Evolutionary conservation across 768 basidiomycete species (phyloP), one percentile per base, ranked within the genome.

Genomic region (Fibroporia radiculosa): DNA sequence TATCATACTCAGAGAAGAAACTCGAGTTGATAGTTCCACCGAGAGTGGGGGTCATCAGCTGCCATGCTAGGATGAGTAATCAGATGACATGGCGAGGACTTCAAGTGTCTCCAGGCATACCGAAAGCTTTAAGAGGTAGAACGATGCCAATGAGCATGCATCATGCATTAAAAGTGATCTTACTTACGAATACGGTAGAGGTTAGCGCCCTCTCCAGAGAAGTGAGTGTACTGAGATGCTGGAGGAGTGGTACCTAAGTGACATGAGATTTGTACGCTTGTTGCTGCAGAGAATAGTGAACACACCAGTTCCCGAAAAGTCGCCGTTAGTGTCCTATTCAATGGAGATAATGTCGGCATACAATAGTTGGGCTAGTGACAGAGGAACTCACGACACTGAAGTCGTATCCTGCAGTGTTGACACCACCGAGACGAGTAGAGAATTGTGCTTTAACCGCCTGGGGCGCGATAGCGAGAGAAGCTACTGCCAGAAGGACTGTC

Each of bases 361-460:
- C 13, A 3, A 8, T n/a, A 24, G 5, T 4, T 10, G 13, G 1
- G 22, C 4, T 25, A 11, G 7, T 22, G 10, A 6, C 6, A 22
- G 6, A 36, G 3, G n/a, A 12, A 52, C 68, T 44, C 51, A 70
- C 68, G 11, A 68, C 68, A 32, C 57, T 62, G 58, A 73, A 72
- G 50, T 72, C 71, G 48, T 66, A 72, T 13, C 72, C 71, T 34
- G 71, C 71, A 31, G 68, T 70, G 56, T 75, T 75, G 6, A 75
- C 72, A 48, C 73, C 73, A 5, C 71, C 71, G 11, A 72, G 53
- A 50, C 67, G 69, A 4, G 68, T 65, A 3, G 68, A 53, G 24
- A 54, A 44, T 25, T 44, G 42, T 12, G 22, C 42, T 8, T 19
- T 19, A 16, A 25, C 42, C n/a, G 6, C 13, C 33, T 24, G 22